Evolutionary conservation across 306 rosid genomes (phyloP).

Genomic region (Amphicarpaea edgeworthii): DNA sequence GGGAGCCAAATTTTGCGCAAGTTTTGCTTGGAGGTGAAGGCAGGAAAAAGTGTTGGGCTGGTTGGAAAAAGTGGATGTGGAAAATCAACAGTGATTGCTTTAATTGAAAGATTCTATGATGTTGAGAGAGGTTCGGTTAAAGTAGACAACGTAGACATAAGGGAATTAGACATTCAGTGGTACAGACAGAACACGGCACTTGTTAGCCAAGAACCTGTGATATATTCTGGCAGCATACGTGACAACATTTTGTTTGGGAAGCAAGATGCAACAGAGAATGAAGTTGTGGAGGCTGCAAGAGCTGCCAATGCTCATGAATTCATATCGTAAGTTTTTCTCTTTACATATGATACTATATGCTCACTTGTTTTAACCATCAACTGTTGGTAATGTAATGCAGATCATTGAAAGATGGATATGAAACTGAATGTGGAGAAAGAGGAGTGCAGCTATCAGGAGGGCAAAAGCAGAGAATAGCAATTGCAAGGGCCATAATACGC

Average conservation of each 20-base stretch:
- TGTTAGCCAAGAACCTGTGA: slow-evolving; percentile 95
- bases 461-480: slow-evolving; percentile 92
- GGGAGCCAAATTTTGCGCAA: slow-evolving; percentile 64
- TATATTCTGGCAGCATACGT: slow-evolving; percentile 73
- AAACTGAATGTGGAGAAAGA: slow-evolving; percentile 94
- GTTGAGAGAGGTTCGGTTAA: slow-evolving; percentile 75
- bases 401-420: slow-evolving; percentile 85
- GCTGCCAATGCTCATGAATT: slow-evolving; percentile 94
- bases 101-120: slow-evolving; percentile 86
- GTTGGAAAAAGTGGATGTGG: slow-evolving; percentile 97
- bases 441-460: slow-evolving; percentile 98
- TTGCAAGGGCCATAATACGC: slow-evolving; percentile 91
- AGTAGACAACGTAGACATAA: slow-evolving; percentile 83
- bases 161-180: slow-evolving; percentile 78
- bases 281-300: slow-evolving; percentile 78
- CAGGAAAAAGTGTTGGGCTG: slow-evolving; percentile 82
- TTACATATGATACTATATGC: background rate
- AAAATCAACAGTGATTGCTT: slow-evolving; percentile 86
- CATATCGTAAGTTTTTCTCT: slow-evolving; percentile 72
- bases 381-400: slow-evolving; percentile 58
- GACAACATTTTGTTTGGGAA: slow-evolving; percentile 87
- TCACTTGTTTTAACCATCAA: slow-evolving; percentile 7
- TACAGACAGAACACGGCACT: slow-evolving; percentile 80
- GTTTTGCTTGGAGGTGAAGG: slow-evolving; percentile 80
- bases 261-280: slow-evolving; percentile 76